Conservation (phyloP, 805 yeast species). For the Yamadazyma laniorum region DNA sequence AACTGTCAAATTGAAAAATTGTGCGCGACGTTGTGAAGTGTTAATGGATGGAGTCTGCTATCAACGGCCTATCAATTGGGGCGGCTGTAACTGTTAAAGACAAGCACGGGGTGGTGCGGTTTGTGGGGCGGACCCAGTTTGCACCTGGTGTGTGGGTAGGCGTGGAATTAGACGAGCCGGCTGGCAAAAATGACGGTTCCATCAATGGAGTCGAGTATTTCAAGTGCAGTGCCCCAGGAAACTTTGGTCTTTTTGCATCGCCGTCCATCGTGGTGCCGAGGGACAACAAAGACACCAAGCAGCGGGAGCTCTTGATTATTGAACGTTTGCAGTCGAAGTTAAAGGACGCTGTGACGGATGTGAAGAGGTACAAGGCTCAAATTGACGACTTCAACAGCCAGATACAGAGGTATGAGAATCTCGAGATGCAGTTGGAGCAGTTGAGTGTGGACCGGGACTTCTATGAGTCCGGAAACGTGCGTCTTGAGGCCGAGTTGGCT, state of each 20-base stretch:
- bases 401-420: conserved; percentile 7
- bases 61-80: conserved; percentile 26
- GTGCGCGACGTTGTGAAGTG: not conserved
- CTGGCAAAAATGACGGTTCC: conserved; percentile 51
- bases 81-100: conserved; percentile 26
- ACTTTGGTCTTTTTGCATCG: conserved; percentile 48
- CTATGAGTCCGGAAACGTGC: conserved; percentile 31
- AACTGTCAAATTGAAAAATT: not conserved
- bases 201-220: conserved; percentile 46
- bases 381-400: conserved; percentile 17
- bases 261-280: conserved; percentile 8
- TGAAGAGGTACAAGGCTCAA: conserved; percentile 18
- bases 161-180: conserved; percentile 37
- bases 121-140: conserved; percentile 53
- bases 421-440: conserved; percentile 24
- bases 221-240: conserved; percentile 27
- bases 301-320: conserved; percentile 17
- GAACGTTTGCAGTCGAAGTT: conserved; percentile 48
- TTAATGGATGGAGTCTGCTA: conserved; percentile 1
- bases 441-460: conserved; percentile 45
- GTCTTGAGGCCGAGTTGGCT: conserved; percentile 23
- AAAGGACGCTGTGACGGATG: conserved; percentile 27
- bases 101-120: conserved; percentile 47
- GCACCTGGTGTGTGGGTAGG: conserved; percentile 60
- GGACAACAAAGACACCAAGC: not conserved